phyloP scores from a whole-genome alignment of 768 basidiomycete genomes.

The Neoboletus magnificus region DNA sequence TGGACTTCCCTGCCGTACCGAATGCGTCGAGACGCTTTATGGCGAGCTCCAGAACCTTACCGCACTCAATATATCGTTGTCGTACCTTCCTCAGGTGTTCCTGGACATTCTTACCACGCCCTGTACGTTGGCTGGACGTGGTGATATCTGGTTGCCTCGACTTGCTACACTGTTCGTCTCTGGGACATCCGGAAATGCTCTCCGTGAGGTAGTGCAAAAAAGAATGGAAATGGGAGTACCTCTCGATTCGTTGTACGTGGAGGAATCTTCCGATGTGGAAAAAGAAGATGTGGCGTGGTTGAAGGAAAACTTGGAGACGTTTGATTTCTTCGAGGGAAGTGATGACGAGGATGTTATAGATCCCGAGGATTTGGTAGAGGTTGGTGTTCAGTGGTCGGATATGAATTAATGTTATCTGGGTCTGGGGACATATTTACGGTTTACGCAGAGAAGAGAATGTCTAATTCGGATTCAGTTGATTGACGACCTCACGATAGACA shows the following conservation, averaged over 20 bases:
- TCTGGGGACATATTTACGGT: not conserved
- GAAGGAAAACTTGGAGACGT: constrained; percentile 43
- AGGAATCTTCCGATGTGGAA: constrained; percentile 41
- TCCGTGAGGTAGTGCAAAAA: constrained; percentile 45
- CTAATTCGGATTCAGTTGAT: not conserved
- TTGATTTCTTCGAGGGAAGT: constrained; percentile 59
- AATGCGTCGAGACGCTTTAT: constrained; percentile 38
- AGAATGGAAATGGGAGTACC: constrained; percentile 44
- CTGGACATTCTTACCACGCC: constrained; percentile 16
- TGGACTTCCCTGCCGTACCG: constrained; percentile 42
- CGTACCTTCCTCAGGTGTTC: constrained; percentile 30
- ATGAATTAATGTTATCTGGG: not conserved
- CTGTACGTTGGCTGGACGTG: not conserved
- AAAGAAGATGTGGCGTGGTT: constrained; percentile 50
- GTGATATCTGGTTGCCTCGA: constrained; percentile 42
- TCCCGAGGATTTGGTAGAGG: constrained; percentile 19
- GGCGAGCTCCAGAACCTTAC: constrained; percentile 47
- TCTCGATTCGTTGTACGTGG: constrained; percentile 44
- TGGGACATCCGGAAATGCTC: constrained; percentile 37
- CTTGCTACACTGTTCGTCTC: constrained; percentile 48
- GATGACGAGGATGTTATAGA: constrained; percentile 39
- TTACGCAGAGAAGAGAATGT: not conserved
- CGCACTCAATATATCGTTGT: constrained; percentile 40
- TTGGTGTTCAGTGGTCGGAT: constrained; percentile 17
- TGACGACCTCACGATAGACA: not conserved